Base-by-base conservation (phyloP, 2,329 filamentous ascomycete species). In the Sporothrix brasiliensis region DNA sequence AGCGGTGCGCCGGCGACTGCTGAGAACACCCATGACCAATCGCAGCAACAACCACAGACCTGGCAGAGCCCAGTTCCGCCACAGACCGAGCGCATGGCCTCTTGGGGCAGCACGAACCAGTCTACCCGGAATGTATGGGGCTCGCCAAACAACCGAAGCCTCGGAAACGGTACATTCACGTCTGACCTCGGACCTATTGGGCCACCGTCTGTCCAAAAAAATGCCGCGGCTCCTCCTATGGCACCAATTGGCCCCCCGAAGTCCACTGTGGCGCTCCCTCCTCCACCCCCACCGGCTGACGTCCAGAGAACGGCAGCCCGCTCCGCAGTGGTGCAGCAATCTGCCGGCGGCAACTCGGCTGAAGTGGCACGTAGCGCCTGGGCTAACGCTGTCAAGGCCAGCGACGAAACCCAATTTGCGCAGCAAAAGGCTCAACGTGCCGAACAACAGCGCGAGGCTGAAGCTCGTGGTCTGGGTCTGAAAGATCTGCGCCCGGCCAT, bases 101-200 rank as follows among this genome's bases (percentile, higher is more conserved):
- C 83, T 1, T 89, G 88, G 87, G 80, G 80, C 39, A 76, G 80
- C 39, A 77, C 77, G 24, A 77, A 80, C 50, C 84, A 84, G 63
- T 73, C 81, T 13, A 78, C 83, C 14, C 83, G 85, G 63, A 92
- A 90, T 76, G 89, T 93, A 21, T 94, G 91, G 91, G 91, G 89
- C 21, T 88, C 90, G 56, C 89, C 89, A n/a, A 87, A 88, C 69
- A 89, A 92, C 74, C 86, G 89, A 69, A 89, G 87, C 13, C 87
- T 94, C 24, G 91, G 91, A 3, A 94, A 94, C 77, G 91, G 91
- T 56, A 92, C 91, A 0, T 94, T 94, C 76, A 88, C 86, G 70
- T 84, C 87, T 14, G 87, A 88, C 74, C 83, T 90, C 67, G 84
- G 83, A 39, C 82, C 83, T 6, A 83, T 83, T 61, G 81, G 76